Evolutionary conservation across 1,139 yeast species (phyloP), one percentile per base, ranked within the genome.

Genomic region (Pichia sp.): DNA sequence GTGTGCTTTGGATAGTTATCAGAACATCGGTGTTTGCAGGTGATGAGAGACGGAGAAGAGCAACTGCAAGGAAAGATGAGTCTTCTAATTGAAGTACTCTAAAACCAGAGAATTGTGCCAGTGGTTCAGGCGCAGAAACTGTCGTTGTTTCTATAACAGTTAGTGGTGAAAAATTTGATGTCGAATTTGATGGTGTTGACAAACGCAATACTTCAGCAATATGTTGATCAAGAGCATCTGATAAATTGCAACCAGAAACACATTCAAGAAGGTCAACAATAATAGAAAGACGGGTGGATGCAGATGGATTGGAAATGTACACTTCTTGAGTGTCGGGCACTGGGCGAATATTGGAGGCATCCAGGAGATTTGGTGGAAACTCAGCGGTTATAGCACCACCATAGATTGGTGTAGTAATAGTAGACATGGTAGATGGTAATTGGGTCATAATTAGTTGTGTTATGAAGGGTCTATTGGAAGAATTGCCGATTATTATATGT

Each of bases 291-390:
- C 15, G 30, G 81, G 51, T 83, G 80, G 42, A 64, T 61, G 40
- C 68, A 65, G 43, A 71, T 56, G 7, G 65, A 53, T 25, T 25
- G 48, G 70, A 66, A 56, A 87, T 76, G 60, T 76, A 89, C 27
- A 87, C 95, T 62, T 89, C 97, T 61, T 89, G 96, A 2, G 86
- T 81, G 59, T 89, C 96, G 0, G 97, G 96, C 1, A 89, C 79
- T 53, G 85, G 86, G 50, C 97, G 71, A 46, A 88, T 64, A 40
- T 68, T 63, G 1, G 95, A 82, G 1, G 87, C 95, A 62, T 89
- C 96, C 2, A 80, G 62, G 41, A 83, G 72, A 0, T 74, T 74
- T 0, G 56, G 48, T 0, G 92, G 90, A 3, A 88, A 53, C 2
- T 62, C 63, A 0, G 80, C 73, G 3, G 72, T 63, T 12, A 87